Conservation (phyloP, 352 stramenopile species). For the Lagenidium giganteum region DNA sequence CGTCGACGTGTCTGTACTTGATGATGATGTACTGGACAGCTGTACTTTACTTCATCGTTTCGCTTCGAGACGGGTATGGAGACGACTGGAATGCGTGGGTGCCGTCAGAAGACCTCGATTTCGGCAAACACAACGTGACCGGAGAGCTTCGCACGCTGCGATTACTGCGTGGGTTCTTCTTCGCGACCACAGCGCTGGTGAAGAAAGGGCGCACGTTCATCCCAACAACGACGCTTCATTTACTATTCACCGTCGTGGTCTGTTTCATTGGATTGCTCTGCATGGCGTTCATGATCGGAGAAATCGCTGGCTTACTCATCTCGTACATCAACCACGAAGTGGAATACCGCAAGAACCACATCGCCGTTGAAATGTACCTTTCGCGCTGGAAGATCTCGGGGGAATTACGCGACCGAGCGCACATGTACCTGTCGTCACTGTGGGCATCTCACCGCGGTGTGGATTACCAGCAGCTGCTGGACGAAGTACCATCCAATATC, state of each 20-base stretch:
- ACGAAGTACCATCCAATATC: slow-evolving; percentile 3
- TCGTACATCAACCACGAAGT: slow-evolving; percentile 4
- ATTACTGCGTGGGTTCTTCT: slow-evolving; percentile 2
- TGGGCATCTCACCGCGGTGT: slow-evolving; percentile 1
- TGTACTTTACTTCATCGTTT: background rate
- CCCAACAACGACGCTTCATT: background rate
- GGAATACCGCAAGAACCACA: no score
- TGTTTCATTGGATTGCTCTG: slow-evolving; percentile 1
- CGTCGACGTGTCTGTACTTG: slow-evolving; percentile 1
- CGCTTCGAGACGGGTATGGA: slow-evolving; percentile 2
- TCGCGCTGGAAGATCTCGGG: background rate
- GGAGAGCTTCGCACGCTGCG: background rate
- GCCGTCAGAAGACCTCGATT: background rate
- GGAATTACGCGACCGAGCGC: background rate
- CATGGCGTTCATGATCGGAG: slow-evolving; percentile 3
- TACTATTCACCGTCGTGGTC: slow-evolving; percentile 1
- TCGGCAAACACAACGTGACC: background rate
- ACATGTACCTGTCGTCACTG: background rate
- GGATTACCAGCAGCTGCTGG: background rate
- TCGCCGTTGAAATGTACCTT: background rate
- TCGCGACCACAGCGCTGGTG: background rate
- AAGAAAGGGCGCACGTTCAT: no score
- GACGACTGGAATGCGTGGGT: background rate
- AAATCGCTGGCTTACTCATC: slow-evolving; percentile 2
- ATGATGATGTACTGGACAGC: slow-evolving; percentile 3